Evolutionary conservation across 345 rosid species (phyloP).

Genomic region (Raphanus raphanistrum): DNA sequence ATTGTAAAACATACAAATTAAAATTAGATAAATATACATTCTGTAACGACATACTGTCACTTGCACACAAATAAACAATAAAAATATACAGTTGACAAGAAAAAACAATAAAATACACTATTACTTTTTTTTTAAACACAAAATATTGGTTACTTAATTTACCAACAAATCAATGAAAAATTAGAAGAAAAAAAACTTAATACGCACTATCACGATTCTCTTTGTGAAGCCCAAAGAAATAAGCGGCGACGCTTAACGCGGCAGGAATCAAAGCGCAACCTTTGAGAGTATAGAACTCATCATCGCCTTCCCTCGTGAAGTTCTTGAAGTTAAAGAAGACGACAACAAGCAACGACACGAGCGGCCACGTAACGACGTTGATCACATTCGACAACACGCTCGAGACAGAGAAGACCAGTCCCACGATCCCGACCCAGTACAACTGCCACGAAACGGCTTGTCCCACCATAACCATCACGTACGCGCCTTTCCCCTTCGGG

Average conservation of each 20-base stretch:
- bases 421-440: slow-evolving; percentile 42
- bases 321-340: slow-evolving; percentile 34
- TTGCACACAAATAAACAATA: too few species aligned
- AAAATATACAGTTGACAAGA: too few species aligned
- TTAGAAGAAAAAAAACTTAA: background rate
- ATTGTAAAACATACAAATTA: background rate
- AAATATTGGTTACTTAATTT: background rate
- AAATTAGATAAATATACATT: background rate
- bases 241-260: slow-evolving; percentile 29
- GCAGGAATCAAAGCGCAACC: slow-evolving; percentile 30
- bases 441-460: slow-evolving; percentile 39
- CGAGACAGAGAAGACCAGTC: slow-evolving; percentile 35
- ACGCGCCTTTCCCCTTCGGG: slow-evolving; percentile 26
- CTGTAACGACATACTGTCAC: background rate
- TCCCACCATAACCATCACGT: slow-evolving; percentile 37
- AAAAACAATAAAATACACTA: background rate
- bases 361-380: slow-evolving; percentile 37
- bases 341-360: slow-evolving; percentile 37
- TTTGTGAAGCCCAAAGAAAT: slow-evolving; percentile 32
- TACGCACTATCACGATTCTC: slow-evolving; percentile 14
- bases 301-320: background rate
- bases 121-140: background rate
- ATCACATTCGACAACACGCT: slow-evolving; percentile 33
- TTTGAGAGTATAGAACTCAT: slow-evolving; percentile 29
- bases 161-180: background rate